Base-by-base conservation (phyloP, 169 alveolate genomes). In the Babesia divergens region DNA sequence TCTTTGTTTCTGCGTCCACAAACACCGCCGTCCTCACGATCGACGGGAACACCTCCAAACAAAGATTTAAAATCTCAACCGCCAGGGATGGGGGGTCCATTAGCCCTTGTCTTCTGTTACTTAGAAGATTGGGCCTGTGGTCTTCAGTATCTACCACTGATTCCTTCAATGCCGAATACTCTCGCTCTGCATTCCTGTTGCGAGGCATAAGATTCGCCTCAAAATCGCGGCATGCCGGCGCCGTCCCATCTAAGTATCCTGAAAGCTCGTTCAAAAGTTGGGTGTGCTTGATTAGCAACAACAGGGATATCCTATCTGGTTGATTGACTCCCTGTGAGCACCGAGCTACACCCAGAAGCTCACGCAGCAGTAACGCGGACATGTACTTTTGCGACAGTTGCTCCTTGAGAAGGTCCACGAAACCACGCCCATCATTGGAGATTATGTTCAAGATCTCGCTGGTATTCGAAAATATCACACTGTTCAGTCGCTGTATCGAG, bases 401-500 rank as follows among this genome's bases (percentile, higher is more conserved):
- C 20, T 65, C 40, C 74, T 71, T 80, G 31, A 80, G 65, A 24
- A 29, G 32, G 18, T 70, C 81, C 14, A 80, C 68, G 29, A 80
- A 80, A 22, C 64, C 69, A 28, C 67, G 24, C 18, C 75, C 88
- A 28, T 80, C 84, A 13, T 50, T 80, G 49, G 70, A 37, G 24
- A 86, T 85, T 56, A 86, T 80, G 67, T 67, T 84, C 67, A 86
- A 55, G 22, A 86, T 86, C 28, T 86, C 90, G 59, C 86, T 74
- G 64, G 81, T 84, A 31, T 86, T 86, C 28, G 79, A 38, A 71
- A 62, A 84, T 0, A 86, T 43, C 1, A 86, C 67, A 34, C 80
- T 59, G 60, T 79, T 69, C 37, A 86, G 70, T 22, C 92, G 60
- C 53, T 86, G 92, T 11, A 86, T 81, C 28, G 89, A 70, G 38